Percentiles rank a stretch among this genome's conserved stretches.
These are phyloP conservation scores for Danielia oregonensis DNA, from an alignment of 805 yeast genomes.

Conservation along the genomic window DNA sequence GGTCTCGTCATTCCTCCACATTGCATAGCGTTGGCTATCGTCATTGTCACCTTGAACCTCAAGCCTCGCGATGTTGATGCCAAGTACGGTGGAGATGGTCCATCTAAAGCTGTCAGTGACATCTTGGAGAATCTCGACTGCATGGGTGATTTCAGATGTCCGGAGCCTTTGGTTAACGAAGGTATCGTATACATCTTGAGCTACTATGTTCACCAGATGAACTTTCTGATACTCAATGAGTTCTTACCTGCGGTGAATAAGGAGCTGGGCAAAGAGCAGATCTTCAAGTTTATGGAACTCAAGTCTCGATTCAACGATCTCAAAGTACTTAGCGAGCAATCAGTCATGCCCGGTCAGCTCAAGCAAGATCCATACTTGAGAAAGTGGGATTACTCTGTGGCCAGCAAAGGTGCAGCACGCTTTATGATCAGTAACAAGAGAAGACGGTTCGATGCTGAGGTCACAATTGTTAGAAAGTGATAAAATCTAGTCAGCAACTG, in stretches of 20 bases:
- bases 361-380: slow-evolving; percentile 46
- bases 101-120: slow-evolving; percentile 14
- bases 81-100: slow-evolving; percentile 17
- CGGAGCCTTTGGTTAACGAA: slow-evolving; percentile 43
- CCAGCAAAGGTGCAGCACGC: slow-evolving; percentile 40
- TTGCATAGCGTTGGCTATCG: slow-evolving; percentile 63
- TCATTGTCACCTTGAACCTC: slow-evolving; percentile 57
- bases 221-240: slow-evolving; percentile 46
- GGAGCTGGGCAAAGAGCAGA: slow-evolving; percentile 42
- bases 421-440: slow-evolving; percentile 52
- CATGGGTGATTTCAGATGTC: slow-evolving; percentile 36
- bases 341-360: slow-evolving; percentile 25
- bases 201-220: slow-evolving; percentile 56
- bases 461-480: slow-evolving; percentile 11
- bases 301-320: slow-evolving; percentile 41
- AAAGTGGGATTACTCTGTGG: slow-evolving; percentile 40
- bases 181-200: slow-evolving; percentile 57
- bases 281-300: slow-evolving; percentile 44
- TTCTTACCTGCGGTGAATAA: slow-evolving; percentile 35
- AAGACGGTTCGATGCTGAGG: slow-evolving; percentile 42
- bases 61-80: slow-evolving; percentile 28
- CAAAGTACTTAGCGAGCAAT: slow-evolving; percentile 27
- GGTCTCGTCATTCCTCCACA: slow-evolving; percentile 71
- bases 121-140: slow-evolving; percentile 32
- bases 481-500: background rate